A percentile compares a stretch with the other conserved stretches of the same genome.
phyloP scores from a whole-genome alignment of 139 green algal species.

The Chlamydomonas sphaeroides region DNA sequence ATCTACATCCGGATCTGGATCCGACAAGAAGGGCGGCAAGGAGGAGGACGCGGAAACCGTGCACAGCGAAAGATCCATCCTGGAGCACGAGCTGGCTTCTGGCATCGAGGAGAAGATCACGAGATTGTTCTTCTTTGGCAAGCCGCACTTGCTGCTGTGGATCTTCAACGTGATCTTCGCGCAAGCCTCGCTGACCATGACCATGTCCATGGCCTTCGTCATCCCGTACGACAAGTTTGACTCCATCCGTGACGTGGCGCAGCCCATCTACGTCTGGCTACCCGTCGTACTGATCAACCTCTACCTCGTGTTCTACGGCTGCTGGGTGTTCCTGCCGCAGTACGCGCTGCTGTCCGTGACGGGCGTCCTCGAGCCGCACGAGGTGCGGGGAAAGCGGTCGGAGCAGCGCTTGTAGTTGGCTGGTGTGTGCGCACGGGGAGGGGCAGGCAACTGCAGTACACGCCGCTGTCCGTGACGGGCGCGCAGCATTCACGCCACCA shows the following conservation, averaged over 20 bases:
- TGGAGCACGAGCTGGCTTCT: slow-evolving; percentile 29
- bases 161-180: slow-evolving; percentile 50
- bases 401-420: too few relatives aligned
- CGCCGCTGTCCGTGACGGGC: slow-evolving; percentile 18
- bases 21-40: not conserved
- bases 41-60: slow-evolving; percentile 2
- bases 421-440: too few relatives aligned
- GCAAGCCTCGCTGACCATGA: slow-evolving; percentile 39
- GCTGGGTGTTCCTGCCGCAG: slow-evolving; percentile 43
- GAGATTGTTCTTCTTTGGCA: slow-evolving; percentile 40
- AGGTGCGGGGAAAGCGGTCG: too few relatives aligned
- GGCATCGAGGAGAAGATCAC: slow-evolving; percentile 45
- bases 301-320: slow-evolving; percentile 33
- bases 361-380: slow-evolving; percentile 37
- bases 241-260: not conserved
- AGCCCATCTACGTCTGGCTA: slow-evolving; percentile 38
- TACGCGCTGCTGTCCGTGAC: slow-evolving; percentile 33
- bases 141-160: slow-evolving; percentile 40
- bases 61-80: slow-evolving; percentile 1
- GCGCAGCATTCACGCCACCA: too few relatives aligned
- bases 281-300: slow-evolving; percentile 28
- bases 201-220: slow-evolving; percentile 44
- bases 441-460: too few relatives aligned
- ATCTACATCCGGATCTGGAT: not conserved
- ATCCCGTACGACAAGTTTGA: slow-evolving; percentile 52